A percentile compares a stretch with the other conserved stretches of the same genome.
Evolutionary conservation across 192 early-diverging fungal species (phyloP).

Genomic region (Entomortierella lignicola): DNA sequence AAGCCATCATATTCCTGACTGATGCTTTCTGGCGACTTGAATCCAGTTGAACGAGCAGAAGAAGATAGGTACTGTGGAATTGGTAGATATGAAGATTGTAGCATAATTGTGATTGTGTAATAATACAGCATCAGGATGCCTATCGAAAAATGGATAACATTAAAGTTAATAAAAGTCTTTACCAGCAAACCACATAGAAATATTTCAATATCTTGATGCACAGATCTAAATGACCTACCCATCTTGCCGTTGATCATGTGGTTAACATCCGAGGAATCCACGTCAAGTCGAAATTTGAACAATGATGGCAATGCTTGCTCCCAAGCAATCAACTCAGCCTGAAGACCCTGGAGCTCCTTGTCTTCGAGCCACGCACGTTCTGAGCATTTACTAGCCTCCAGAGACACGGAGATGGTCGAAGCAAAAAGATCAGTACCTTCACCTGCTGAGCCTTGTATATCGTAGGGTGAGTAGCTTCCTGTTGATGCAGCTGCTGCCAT

Average conservation of each 20-base stretch:
- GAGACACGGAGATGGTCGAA: conserved; percentile 7
- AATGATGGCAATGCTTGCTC: conserved; percentile 19
- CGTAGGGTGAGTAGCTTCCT: conserved; percentile 6
- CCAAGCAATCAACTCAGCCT: conserved; percentile 50
- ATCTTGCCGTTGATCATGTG: conserved; percentile 49
- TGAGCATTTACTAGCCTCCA: conserved; percentile 39
- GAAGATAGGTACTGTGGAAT: conserved; percentile 40
- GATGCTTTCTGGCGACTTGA: conserved; percentile 38
- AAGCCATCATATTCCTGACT: conserved; percentile 33
- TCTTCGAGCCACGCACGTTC: conserved; percentile 45
- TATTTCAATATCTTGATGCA: too few species aligned
- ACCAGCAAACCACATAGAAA: too few species aligned
- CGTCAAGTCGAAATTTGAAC: conserved; percentile 35
- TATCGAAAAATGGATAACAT: neutral
- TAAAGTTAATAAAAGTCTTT: neutral
- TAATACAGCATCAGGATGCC: conserved; percentile 41
- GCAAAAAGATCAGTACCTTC: conserved; percentile 16
- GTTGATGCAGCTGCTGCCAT: conserved; percentile 15
- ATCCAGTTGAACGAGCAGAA: conserved; percentile 10
- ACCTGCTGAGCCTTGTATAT: neutral
- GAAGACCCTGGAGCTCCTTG: conserved; percentile 38
- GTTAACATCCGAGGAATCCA: conserved; percentile 25
- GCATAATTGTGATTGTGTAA: conserved; percentile 50
- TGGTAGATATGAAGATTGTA: conserved; percentile 48
- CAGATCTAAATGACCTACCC: conserved; percentile 10